Base-by-base conservation (phyloP, 148 eudicot genomes). In the Cornus kousa region DNA sequence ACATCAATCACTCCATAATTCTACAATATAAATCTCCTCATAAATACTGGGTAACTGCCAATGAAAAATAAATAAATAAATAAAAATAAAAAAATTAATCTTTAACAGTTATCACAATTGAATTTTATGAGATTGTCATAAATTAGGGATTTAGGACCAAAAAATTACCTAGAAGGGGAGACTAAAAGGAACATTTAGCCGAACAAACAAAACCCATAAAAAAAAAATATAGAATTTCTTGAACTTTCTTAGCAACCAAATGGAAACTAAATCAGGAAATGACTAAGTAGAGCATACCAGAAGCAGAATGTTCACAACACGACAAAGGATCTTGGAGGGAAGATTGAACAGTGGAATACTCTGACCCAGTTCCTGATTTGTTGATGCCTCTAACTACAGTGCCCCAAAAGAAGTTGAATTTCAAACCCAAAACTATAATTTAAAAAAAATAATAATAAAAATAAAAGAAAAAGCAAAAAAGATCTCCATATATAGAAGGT, bases 341-440 rank as follows among this genome's bases (percentile, higher is more conserved):
- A 96, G 91, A 67, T 85, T 81, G 80, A 92, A 92, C 80, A 84
- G 81, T 66, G 91, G 90, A 59, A 89, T 91, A 70, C 80, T 87
- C 79, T 85, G 86, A 80, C 87, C 79, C 73, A 86, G 75, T 68
- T 92, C 99, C 80, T 89, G 89, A 87, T 93, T 93, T 70, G 93
- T 96, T 69, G 99, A 96, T 62, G 94, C 99, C 84, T 93, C 92
- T 86, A 96, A 83, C 99, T 96, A 75, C 22, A 77, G 81, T 43
- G 19, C 73, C 23, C 24, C 71, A 67, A 74, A 53, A 53, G 1
- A 53, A 16, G 53, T 4, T 13, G 0, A 53, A 3, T 53, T 53
- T 53, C 59, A 33, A 75, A 50, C 67, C 75, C 70, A 65, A 83
- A 73, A 74, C 59, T 65, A 76, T 28, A 28, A 28, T 28, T 28